A percentile compares a stretch with the other conserved stretches of the same genome.
Evolutionary conservation across 306 rosid genomes (phyloP).

Genomic region (Trifolium pratense): DNA sequence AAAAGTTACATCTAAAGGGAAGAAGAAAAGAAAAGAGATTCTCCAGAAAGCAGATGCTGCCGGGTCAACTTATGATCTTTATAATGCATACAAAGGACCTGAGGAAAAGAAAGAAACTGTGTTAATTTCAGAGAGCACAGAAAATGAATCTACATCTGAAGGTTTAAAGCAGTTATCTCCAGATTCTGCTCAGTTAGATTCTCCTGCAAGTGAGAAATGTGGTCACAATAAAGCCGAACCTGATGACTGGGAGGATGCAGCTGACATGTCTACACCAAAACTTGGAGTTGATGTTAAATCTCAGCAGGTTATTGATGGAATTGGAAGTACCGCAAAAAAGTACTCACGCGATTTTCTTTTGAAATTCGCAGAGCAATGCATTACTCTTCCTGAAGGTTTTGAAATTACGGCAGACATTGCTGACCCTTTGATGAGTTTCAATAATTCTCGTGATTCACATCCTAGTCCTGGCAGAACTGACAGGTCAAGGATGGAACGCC

Average conservation of each 20-base stretch:
- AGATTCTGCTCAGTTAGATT: slow-evolving; percentile 50
- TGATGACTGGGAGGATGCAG: slow-evolving; percentile 98
- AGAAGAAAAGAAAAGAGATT: slow-evolving; percentile 64
- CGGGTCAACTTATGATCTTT: slow-evolving; percentile 88
- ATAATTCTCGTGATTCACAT: slow-evolving; percentile 57
- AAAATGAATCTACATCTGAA: slow-evolving; percentile 46
- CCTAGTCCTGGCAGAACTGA: slow-evolving; percentile 77
- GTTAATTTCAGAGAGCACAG: slow-evolving; percentile 50
- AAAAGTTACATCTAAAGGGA: slow-evolving; percentile 55
- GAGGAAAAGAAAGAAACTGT: slow-evolving; percentile 78
- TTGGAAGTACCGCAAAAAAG: slow-evolving; percentile 56
- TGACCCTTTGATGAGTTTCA: slow-evolving; percentile 51
- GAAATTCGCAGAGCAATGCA: slow-evolving; percentile 67
- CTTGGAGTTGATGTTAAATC: slow-evolving; percentile 57
- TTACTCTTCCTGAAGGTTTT: slow-evolving; percentile 71
- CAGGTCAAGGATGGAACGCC: slow-evolving; percentile 75
- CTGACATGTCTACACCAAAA: slow-evolving; percentile 77
- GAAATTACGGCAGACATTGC: slow-evolving; percentile 54
- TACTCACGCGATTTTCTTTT: slow-evolving; percentile 90
- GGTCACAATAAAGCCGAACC: slow-evolving; percentile 67
- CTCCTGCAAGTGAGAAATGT: slow-evolving; percentile 42
- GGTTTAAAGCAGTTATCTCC: slow-evolving; percentile 51
- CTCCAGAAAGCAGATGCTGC: slow-evolving; percentile 96
- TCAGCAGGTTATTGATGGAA: slow-evolving; percentile 51
- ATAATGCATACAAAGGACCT: slow-evolving; percentile 91